phyloP scores from a whole-genome alignment of 495 filamentous ascomycete species.

The Podospora pseudoanserina region DNA sequence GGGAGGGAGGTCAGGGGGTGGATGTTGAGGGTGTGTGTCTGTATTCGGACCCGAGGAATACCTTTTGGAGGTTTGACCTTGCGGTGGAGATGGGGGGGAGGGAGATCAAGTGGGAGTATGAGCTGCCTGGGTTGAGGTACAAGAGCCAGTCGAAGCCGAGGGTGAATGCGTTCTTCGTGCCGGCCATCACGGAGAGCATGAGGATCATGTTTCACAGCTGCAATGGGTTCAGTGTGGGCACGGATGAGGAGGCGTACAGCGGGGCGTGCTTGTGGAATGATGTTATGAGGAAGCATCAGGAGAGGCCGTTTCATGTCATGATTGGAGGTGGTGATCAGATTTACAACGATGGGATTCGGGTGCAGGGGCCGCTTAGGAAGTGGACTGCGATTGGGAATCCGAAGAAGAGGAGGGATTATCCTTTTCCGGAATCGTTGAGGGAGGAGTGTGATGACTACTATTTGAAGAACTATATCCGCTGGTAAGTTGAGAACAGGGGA shows the following conservation, averaged over 20 bases:
- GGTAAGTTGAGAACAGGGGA: conserved; percentile 37
- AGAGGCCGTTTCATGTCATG: conserved; percentile 86
- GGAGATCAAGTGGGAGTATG: conserved; percentile 61
- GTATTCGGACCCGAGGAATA: conserved; percentile 72
- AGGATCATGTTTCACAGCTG: conserved; percentile 94
- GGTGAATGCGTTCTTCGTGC: conserved; percentile 65
- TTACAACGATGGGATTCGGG: conserved; percentile 87
- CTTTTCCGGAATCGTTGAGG: conserved; percentile 70
- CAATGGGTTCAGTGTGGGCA: conserved; percentile 93
- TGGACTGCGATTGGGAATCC: conserved; percentile 85
- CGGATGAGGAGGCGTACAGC: conserved; percentile 77
- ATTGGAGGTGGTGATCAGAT: conserved; percentile 94
- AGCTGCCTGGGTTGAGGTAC: conserved; percentile 47
- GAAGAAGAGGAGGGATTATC: conserved; percentile 70
- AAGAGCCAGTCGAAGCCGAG: conserved; percentile 42
- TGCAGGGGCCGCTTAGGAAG: conserved; percentile 67
- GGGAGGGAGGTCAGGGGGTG: conserved; percentile 8
- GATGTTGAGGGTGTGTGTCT: conserved; percentile 54
- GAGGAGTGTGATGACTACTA: conserved; percentile 84
- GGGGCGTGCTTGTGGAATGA: conserved; percentile 89
- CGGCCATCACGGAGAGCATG: conserved; percentile 79
- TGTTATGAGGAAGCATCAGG: conserved; percentile 65
- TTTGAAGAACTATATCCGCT: conserved; percentile 79
- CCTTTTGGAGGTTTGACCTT: conserved; percentile 79
- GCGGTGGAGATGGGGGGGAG: conserved; percentile 50